Evolutionary conservation across 2,329 filamentous ascomycete species (phyloP), one percentile per base, ranked within the genome.

Genomic region (Diaporthe sp.): DNA sequence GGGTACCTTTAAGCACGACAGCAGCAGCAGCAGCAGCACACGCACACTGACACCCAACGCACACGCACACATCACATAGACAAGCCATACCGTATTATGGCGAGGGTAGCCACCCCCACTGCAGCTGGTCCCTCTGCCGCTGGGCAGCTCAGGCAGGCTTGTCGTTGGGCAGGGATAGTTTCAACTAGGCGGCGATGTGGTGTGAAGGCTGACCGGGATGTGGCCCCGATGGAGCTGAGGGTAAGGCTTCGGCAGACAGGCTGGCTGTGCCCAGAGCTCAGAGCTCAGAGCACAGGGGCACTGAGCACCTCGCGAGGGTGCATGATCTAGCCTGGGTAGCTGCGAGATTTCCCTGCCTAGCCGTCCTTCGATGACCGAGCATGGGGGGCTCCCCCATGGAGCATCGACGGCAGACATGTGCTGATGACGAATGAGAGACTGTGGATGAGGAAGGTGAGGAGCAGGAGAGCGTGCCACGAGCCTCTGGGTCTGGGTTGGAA

Each of bases 141-240:
- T 70, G 65, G 49, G 49, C 65, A 55, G 65, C 49, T 73, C 58
- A 65, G 71, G 71, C 55, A 53, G 31, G 58, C 47, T 37, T 34
- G n/a, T 73, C 47, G 60, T 74, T 74, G 73, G 63, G 71, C 63
- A 60, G 75, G 63, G 58, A 55, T 60, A 63, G 22, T 72, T 44
- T 68, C 44, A 47, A 55, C 58, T 67, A 67, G 58, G 49, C 39
- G 58, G 22, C 42, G 47, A 65, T 65, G 57, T 75, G 70, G 68
- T 72, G 68, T 57, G 28, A 75, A 58, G 68, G 57, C 68, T 44
- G 65, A 65, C 71, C 42, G 44, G 74, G 74, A 51, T 58, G 44
- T 73, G 57, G 57, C 72, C 39, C 58, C 37, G 72, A 74, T 70
- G 61, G 47, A 75, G 61, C 61, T 73, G 71, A 70, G 61, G 57